Conservation (phyloP, 2,329 filamentous ascomycete species). For the Geosmithia morbida region DNA sequence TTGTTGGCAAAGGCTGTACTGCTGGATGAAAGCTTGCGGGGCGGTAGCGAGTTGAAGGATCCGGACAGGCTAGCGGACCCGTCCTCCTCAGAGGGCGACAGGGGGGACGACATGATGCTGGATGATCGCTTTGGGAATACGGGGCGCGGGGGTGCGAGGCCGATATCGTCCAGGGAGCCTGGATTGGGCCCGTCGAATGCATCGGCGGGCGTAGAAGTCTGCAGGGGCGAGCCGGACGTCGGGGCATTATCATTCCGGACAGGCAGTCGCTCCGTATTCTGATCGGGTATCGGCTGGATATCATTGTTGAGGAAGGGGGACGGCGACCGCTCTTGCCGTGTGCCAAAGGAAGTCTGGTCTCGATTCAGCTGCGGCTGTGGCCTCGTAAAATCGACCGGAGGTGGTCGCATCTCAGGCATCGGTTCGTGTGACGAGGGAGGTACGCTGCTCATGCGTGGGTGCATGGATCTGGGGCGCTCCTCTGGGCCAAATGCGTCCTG, state of each 20-base stretch:
- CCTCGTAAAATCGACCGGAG: conserved; percentile 15
- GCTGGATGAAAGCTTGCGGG: conserved; percentile 66
- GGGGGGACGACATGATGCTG: conserved; percentile 47
- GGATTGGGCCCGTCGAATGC: conserved; percentile 30
- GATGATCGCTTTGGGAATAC: conserved; percentile 37
- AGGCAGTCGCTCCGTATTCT: conserved; percentile 13
- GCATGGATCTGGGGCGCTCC: conserved; percentile 55
- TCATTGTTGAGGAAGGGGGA: conserved; percentile 31
- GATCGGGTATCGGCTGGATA: conserved; percentile 13
- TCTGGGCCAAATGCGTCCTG: conserved; percentile 36
- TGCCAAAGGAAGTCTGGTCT: conserved; percentile 31
- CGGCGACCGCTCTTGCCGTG: conserved; percentile 43
- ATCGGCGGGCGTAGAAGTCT: conserved; percentile 15
- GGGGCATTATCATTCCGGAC: conserved; percentile 16
- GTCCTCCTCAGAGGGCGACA: conserved; percentile 59
- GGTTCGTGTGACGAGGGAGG: conserved; percentile 33
- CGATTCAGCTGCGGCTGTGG: conserved; percentile 18
- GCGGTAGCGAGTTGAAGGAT: conserved; percentile 47
- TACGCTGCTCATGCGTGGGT: conserved; percentile 57
- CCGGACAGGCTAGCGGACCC: conserved; percentile 35
- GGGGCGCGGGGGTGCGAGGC: conserved; percentile 34
- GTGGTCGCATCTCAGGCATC: conserved; percentile 29
- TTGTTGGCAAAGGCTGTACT: conserved; percentile 32
- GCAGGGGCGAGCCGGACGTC: conserved; percentile 19
- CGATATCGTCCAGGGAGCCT: conserved; percentile 32